Conservation (phyloP, 805 yeast genomes). For the Kodamaea kakaduensis region DNA sequence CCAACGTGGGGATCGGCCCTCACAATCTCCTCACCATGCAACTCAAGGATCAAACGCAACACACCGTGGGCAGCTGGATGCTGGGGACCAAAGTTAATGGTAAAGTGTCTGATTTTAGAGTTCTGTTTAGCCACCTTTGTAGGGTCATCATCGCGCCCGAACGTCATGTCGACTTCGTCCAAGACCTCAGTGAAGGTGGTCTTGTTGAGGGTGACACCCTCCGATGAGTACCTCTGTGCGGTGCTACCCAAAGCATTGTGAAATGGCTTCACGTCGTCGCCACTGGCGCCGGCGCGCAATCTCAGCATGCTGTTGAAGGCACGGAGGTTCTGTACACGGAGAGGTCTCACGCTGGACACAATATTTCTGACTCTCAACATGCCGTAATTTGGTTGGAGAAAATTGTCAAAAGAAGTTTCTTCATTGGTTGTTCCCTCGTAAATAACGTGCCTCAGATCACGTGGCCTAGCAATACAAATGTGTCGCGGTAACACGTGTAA, state of each 20-base stretch:
- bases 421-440: conserved; percentile 14
- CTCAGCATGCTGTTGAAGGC: conserved; percentile 18
- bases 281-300: conserved; percentile 20
- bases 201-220: conserved; percentile 32
- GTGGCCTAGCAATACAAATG: no score
- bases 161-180: conserved; percentile 44
- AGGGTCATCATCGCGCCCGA: conserved; percentile 43
- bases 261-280: conserved; percentile 30
- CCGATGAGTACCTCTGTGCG: conserved; percentile 33
- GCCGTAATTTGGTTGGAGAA: conserved; percentile 8
- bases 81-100: conserved; percentile 89
- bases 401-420: conserved; percentile 13
- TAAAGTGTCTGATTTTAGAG: conserved; percentile 74
- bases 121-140: conserved; percentile 40
- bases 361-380: conserved; percentile 26
- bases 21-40: conserved; percentile 84
- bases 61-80: conserved; percentile 97
- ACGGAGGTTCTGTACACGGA: conserved; percentile 8
- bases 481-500: no score
- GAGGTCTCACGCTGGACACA: conserved; percentile 13
- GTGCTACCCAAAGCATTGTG: conserved; percentile 36
- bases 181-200: conserved; percentile 43
- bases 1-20: conserved; percentile 90
- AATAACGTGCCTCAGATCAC: no score
- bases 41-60: conserved; percentile 76